A percentile compares a stretch with the other conserved stretches of the same genome.
phyloP scores from a whole-genome alignment of 2,329 filamentous ascomycete species.

The Mycogone perniciosa region DNA sequence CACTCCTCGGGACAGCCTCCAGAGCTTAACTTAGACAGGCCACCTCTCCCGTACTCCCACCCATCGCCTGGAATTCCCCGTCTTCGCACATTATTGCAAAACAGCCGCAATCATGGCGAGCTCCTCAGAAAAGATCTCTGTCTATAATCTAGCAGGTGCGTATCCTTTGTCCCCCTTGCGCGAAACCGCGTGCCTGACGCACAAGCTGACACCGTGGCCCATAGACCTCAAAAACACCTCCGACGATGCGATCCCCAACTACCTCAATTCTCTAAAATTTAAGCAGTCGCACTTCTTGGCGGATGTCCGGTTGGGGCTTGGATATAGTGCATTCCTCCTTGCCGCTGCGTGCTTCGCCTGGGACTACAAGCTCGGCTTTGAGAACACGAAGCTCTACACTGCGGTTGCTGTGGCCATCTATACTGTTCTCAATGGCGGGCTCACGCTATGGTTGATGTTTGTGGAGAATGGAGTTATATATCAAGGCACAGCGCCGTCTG shows the following conservation, averaged over 20 bases:
- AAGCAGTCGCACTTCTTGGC: slow-evolving; percentile 71
- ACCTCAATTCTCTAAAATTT: slow-evolving; percentile 84
- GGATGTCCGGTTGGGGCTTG: slow-evolving; percentile 76
- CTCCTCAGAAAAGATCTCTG: slow-evolving; percentile 49
- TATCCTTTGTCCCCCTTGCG: background rate
- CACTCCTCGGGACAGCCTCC: background rate
- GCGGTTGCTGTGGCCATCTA: slow-evolving; percentile 73
- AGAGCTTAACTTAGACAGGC: slow-evolving; percentile 13
- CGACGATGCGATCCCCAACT: slow-evolving; percentile 90
- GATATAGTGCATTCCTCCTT: slow-evolving; percentile 74
- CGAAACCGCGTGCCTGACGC: background rate
- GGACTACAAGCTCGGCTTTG: slow-evolving; percentile 89
- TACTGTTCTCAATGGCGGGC: slow-evolving; percentile 65
- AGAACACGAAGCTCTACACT: slow-evolving; percentile 75
- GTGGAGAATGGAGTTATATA: slow-evolving; percentile 82
- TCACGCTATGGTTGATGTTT: slow-evolving; percentile 79
- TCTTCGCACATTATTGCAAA: background rate
- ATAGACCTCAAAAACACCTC: slow-evolving; percentile 93
- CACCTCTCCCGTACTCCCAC: slow-evolving; percentile 12
- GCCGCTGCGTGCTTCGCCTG: slow-evolving; percentile 80
- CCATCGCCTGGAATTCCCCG: background rate
- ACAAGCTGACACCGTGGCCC: slow-evolving; percentile 8
- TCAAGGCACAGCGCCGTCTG: slow-evolving; percentile 59
- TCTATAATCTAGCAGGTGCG: slow-evolving; percentile 61
- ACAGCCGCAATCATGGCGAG: slow-evolving; percentile 26